Percentiles rank a stretch among this genome's conserved stretches.
Evolutionary conservation across 2,329 filamentous ascomycete genomes (phyloP).

Genomic region (Aureobasidium uvarum): DNA sequence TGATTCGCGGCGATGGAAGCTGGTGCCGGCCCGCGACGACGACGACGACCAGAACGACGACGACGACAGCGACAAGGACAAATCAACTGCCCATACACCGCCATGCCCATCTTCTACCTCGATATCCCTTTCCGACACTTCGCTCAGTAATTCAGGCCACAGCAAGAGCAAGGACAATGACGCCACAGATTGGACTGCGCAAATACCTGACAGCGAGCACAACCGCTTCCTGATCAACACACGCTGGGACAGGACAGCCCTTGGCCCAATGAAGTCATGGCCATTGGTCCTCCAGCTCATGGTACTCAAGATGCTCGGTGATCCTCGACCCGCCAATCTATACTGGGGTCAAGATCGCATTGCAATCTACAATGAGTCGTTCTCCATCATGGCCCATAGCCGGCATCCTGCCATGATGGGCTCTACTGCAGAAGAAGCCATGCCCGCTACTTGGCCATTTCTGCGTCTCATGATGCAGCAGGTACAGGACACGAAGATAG

Average conservation of each 20-base stretch:
- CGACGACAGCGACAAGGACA: background rate
- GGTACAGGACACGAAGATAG: background rate
- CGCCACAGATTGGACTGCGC: background rate
- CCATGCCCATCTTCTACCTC: too few relatives aligned
- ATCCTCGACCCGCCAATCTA: constrained; percentile 8
- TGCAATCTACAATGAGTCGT: constrained; percentile 14
- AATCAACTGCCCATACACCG: too few relatives aligned
- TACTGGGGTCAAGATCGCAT: constrained; percentile 13
- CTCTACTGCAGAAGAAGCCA: background rate
- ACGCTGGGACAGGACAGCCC: constrained; percentile 1
- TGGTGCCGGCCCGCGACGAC: background rate
- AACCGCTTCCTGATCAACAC: constrained; percentile 9
- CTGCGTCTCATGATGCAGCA: constrained; percentile 1
- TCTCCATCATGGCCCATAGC: background rate
- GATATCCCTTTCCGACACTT: too few relatives aligned
- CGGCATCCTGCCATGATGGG: constrained; percentile 23
- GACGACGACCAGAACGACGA: too few relatives aligned
- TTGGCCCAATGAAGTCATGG: constrained; percentile 40
- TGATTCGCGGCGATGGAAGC: background rate
- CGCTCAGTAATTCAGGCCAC: background rate
- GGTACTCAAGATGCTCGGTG: constrained; percentile 2
- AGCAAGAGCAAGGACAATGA: background rate
- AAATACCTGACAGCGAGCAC: background rate
- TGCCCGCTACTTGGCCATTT: constrained; percentile 18
- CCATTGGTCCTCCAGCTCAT: background rate